Base-by-base conservation (phyloP, 164 flowering plant species). In the Akebia trifoliata region DNA sequence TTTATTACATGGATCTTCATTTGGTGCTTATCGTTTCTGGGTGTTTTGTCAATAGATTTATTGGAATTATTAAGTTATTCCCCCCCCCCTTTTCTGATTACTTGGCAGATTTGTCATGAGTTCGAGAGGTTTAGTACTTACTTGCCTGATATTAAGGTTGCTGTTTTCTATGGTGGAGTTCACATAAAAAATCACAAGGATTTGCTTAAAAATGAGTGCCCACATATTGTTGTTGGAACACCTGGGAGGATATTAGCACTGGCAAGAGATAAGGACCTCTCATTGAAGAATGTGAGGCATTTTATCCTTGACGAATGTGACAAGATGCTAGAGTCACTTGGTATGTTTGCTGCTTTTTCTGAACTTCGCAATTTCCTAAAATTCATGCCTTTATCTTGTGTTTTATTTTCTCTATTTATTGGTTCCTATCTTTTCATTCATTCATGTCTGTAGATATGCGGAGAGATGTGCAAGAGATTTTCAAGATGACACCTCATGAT, bases 401-500 rank as follows among this genome's bases (percentile, higher is more conserved):
- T 34, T 59, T 25, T 31, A 17, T 56, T 15, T 26, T 25, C 15
- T n/a, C 8, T 35, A 4, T 4, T 25, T 11, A 0, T 22, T n/a
- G n/a, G n/a, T n/a, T n/a, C n/a, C n/a, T n/a, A n/a, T n/a, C n/a
- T n/a, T 43, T 20, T 36, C 20, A 4, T 9, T 50, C 4, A 55
- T 17, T 39, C 8, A 32, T 54, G 44, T 18, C 15, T 58, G 51
- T 53, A 93, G 98, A 93, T 64, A 93, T 93, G 98, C 82, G 98
- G 73, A 93, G 81, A 74, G 98, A 93, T 73, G 97, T 89, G 63
- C 97, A 93, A 66, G 95, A 87, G 69, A 93, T 93, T 24, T 92
- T 92, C 79, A 92, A 90, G 81, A 78, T 90, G 97, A 93, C 97
- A 3, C 97, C 99, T 35, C 97, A 93, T 75, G 97, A 93, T 69